A percentile compares a stretch with the other conserved stretches of the same genome.
Conservation (phyloP, 108 stramenopile genomes). For the Nannochloropsis gaditana region DNA sequence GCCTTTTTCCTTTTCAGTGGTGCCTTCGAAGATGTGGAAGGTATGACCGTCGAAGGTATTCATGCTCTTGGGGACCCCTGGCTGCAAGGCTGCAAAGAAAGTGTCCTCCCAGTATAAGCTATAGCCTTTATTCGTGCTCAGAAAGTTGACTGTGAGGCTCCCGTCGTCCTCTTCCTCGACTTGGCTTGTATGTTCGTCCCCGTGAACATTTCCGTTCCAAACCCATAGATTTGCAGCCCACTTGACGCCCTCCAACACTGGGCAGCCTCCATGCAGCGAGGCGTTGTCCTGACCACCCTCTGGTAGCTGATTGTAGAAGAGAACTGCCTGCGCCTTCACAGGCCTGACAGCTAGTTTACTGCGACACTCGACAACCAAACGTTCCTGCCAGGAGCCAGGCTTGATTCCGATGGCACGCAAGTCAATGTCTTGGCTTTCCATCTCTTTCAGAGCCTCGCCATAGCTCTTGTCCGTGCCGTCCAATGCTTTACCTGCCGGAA, state of each 20-base stretch:
- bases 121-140: neutral
- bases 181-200: neutral
- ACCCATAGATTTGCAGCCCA: conserved; percentile 89
- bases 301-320: conserved; percentile 60
- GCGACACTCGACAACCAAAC: conserved; percentile 54
- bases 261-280: conserved; percentile 80
- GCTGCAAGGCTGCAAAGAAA: neutral
- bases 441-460: conserved; percentile 37
- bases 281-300: conserved; percentile 62
- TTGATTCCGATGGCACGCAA: conserved; percentile 18
- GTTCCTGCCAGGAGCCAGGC: conserved; percentile 34
- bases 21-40: neutral
- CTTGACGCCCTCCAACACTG: conserved; percentile 72
- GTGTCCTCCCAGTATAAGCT: conserved; percentile 18
- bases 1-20: conserved; percentile 11
- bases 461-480: conserved; percentile 44
- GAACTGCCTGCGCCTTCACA: conserved; percentile 67
- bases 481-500: conserved; percentile 51
- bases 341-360: conserved; percentile 61
- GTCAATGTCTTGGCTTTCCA: neutral
- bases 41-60: neutral
- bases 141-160: neutral
- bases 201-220: conserved; percentile 62
- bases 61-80: neutral
- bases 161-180: neutral